These are phyloP conservation scores for Arthrinium puccinioides DNA, from an alignment of 2,329 filamentous ascomycete genomes.

Conservation along the genomic window DNA sequence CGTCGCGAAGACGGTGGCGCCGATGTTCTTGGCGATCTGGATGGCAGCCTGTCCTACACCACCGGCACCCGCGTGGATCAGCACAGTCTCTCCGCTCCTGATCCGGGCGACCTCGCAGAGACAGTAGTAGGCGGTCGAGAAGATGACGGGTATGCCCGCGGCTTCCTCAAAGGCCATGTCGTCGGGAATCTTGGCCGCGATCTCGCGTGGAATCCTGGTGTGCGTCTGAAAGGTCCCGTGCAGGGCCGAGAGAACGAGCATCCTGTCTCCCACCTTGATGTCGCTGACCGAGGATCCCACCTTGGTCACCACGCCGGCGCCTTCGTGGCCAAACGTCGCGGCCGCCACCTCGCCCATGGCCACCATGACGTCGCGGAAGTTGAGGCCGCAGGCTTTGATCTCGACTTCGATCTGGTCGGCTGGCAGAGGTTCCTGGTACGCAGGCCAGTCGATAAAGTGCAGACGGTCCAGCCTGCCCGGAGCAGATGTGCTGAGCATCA, in stretches of 20 bases:
- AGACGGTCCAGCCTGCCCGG: conserved; percentile 6
- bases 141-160: conserved; percentile 4
- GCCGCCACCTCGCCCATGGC: conserved; percentile 6
- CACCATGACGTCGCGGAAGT: conserved; percentile 9
- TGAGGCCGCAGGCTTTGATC: conserved; percentile 7
- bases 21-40: conserved; percentile 6
- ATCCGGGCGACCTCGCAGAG: conserved; percentile 4
- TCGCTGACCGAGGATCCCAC: conserved; percentile 5
- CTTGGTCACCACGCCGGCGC: conserved; percentile 5
- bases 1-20: conserved; percentile 6
- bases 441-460: conserved; percentile 4
- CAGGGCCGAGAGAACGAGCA: conserved; percentile 1
- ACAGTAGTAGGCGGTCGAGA: conserved; percentile 5
- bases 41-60: conserved; percentile 9
- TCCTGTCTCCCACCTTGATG: conserved; percentile 5
- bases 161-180: conserved; percentile 7
- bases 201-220: conserved; percentile 3
- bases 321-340: conserved; percentile 6
- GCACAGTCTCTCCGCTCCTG: conserved; percentile 5
- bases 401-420: conserved; percentile 8
- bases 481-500: conserved; percentile 3
- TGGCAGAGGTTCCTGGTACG: conserved; percentile 2
- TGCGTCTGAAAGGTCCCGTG: conserved; percentile 4
- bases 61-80: conserved; percentile 8
- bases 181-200: conserved; percentile 6